Percentiles rank a stretch among this genome's conserved stretches.
phyloP scores from a whole-genome alignment of 345 rosid species.

The Lepidium didymum region DNA sequence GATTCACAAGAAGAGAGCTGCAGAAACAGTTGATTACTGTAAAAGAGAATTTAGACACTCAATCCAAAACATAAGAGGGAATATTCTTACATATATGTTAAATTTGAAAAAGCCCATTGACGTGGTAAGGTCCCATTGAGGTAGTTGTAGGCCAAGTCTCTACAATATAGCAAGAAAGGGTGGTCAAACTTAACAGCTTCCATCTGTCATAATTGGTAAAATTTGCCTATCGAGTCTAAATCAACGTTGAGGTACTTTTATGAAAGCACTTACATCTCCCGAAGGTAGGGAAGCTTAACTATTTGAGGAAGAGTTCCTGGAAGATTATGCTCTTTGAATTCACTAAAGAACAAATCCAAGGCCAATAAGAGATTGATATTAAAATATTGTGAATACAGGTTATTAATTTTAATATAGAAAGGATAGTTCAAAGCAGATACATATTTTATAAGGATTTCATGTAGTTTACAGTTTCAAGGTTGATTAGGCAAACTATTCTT shows the following conservation, averaged over 20 bases:
- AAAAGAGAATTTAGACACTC: neutral
- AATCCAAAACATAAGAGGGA: neutral
- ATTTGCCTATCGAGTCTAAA: neutral
- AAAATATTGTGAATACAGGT: neutral
- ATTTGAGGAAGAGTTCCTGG: constrained; percentile 55
- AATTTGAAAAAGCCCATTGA: constrained; percentile 46
- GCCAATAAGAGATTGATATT: neutral
- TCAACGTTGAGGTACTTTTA: neutral
- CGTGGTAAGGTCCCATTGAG: constrained; percentile 45
- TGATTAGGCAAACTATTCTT: neutral
- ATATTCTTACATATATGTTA: constrained; percentile 44
- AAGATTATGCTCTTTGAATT: constrained; percentile 44
- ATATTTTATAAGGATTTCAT: neutral
- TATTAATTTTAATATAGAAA: too few species aligned
- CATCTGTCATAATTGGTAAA: neutral
- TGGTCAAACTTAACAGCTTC: neutral
- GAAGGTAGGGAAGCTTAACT: constrained; percentile 41
- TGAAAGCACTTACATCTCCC: constrained; percentile 36
- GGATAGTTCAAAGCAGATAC: neutral
- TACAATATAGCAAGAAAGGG: constrained; percentile 6
- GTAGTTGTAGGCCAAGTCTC: constrained; percentile 56
- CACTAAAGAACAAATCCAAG: constrained; percentile 29
- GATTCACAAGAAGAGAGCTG: constrained; percentile 51
- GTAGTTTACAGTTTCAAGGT: neutral
- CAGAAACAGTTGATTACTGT: constrained; percentile 15